Evolutionary conservation across 441 rosid genomes (phyloP), one percentile per base, ranked within the genome.

Genomic region (Adansonia rubrostipa): DNA sequence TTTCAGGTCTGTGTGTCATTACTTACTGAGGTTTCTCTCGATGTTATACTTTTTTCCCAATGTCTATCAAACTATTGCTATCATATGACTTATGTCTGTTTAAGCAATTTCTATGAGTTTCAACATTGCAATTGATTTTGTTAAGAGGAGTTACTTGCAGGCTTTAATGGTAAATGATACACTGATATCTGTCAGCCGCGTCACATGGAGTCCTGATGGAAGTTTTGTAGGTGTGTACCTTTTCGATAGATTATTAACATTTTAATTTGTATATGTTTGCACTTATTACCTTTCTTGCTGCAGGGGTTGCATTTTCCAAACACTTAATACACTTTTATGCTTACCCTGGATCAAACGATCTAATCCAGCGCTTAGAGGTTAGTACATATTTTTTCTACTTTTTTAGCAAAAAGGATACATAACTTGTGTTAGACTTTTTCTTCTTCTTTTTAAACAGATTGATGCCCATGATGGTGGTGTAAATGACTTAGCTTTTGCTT

Each of bases 191-290:
- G 95, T 92, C 77, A 92, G 84, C 78, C 94, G 89, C 33, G 98
- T 91, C 77, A 82, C 93, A 3, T 94, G 98, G 96, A 94, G 93
- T 84, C 89, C 95, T 45, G 97, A 91, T 85, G 98, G 97, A 80
- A 90, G 75, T 78, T 90, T 90, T 85, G 85, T 89, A 40, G 97
- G 98, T 94, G 81, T 71, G 91, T 87, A 65, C 45, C 42, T n/a
- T 62, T 69, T 68, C 17, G 54, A 56, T 58, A 42, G 19, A n/a
- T 54, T 57, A 62, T 50, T 75, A 17, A 54, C 44, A 68, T 50
- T n/a, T 76, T 45, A 51, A 62, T 64, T 60, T 65, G 20, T 53
- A 58, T 64, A 45, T 77, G 44, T 44, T 50, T 78, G 44, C 76
- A 51, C 84, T 84, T 40, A 80, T 73, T 81, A 19, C 45, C 79